Evolutionary conservation across 2,329 filamentous ascomycete genomes (phyloP).

Genomic region (Ophiostoma montium): DNA sequence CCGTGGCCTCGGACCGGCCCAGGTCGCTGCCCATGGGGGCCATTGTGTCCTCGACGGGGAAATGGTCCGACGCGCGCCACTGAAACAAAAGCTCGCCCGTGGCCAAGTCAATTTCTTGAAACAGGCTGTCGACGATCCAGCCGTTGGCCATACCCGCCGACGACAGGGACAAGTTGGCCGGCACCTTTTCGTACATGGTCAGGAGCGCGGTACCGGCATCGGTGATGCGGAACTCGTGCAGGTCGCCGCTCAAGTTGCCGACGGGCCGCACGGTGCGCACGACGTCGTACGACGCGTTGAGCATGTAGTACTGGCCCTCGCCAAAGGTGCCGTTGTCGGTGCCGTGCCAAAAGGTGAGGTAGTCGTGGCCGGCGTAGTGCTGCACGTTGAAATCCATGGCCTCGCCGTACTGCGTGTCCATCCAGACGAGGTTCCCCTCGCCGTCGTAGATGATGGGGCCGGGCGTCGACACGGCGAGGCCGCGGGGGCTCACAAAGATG

Average conservation of each 20-base stretch:
- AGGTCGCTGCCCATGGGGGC: background rate
- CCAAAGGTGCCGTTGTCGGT: conserved; percentile 9
- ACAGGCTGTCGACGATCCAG: conserved; percentile 21
- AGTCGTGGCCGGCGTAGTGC: conserved; percentile 32
- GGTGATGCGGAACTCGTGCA: conserved; percentile 14
- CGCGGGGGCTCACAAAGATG: conserved; percentile 15
- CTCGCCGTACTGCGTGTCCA: conserved; percentile 20
- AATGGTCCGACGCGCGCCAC: conserved; percentile 27
- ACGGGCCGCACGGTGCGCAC: conserved; percentile 37
- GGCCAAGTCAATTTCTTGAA: conserved; percentile 35
- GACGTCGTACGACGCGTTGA: conserved; percentile 41
- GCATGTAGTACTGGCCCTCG: conserved; percentile 26
- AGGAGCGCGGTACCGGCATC: conserved; percentile 1
- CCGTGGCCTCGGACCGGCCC: conserved; percentile 16
- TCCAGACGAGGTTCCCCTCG: conserved; percentile 40
- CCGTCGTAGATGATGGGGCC: conserved; percentile 41
- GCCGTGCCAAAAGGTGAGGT: conserved; percentile 40
- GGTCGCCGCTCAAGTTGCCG: conserved; percentile 33
- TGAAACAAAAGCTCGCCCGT: conserved; percentile 34
- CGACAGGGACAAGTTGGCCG: conserved; percentile 28
- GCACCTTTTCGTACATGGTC: conserved; percentile 35
- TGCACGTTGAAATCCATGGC: conserved; percentile 19
- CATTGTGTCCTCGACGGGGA: conserved; percentile 8
- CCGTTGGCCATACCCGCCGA: conserved; percentile 20
- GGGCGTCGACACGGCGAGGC: conserved; percentile 23